Evolutionary conservation across 2,329 filamentous ascomycete genomes (phyloP).

Genomic region (Fusarium coffeatum): DNA sequence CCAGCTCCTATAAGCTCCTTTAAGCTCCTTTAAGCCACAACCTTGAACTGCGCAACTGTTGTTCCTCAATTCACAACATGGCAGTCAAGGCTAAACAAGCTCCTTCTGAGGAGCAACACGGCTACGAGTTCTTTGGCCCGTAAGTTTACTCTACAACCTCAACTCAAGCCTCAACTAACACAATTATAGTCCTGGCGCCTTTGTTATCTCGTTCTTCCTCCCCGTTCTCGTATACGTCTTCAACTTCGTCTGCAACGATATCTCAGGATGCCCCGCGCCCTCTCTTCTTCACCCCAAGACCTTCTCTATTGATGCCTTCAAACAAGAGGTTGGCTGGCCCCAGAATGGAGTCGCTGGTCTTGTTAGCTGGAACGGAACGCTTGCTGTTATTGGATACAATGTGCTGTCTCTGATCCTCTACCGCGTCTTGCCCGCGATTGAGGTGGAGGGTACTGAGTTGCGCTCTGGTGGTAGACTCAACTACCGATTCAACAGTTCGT

Average conservation of each 20-base stretch:
- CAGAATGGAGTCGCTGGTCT: conserved; percentile 76
- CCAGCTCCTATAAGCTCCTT: background rate
- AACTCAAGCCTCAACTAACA: conserved; percentile 10
- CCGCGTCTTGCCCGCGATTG: conserved; percentile 78
- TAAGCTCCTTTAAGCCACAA: background rate
- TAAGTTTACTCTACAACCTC: conserved; percentile 47
- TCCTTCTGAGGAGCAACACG: conserved; percentile 53
- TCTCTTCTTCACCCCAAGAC: conserved; percentile 79
- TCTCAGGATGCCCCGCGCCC: conserved; percentile 89
- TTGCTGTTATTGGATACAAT: conserved; percentile 83
- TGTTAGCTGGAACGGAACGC: conserved; percentile 74
- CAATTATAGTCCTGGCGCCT: conserved; percentile 75
- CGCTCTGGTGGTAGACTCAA: conserved; percentile 77
- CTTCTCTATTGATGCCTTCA: conserved; percentile 77
- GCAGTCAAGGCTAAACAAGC: conserved; percentile 46
- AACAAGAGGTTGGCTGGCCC: conserved; percentile 85
- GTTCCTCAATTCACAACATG: conserved; percentile 45
- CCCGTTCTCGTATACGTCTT: conserved; percentile 83
- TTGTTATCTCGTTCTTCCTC: conserved; percentile 81
- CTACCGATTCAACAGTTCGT: conserved; percentile 82
- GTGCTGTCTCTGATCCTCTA: conserved; percentile 79
- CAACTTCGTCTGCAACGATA: conserved; percentile 89
- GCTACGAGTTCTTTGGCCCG: conserved; percentile 66
- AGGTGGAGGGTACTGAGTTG: conserved; percentile 77
- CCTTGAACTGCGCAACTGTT: background rate